Base-by-base conservation (phyloP, 1,284 basidiomycete species). In the Ganoderma lingzhi region DNA sequence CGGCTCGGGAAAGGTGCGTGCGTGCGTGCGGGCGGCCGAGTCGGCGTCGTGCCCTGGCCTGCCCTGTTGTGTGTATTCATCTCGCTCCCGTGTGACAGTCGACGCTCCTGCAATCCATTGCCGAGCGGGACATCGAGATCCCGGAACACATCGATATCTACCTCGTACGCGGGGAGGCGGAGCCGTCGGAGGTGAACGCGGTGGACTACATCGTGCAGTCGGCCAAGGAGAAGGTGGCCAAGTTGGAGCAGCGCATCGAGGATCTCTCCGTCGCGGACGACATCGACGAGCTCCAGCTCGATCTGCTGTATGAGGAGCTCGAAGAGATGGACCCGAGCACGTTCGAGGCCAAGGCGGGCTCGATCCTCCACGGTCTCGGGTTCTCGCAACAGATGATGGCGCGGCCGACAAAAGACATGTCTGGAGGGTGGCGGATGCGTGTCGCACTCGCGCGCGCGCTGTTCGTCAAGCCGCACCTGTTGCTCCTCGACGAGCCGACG, bases 351-450 rank as follows among this genome's bases (percentile, higher is more conserved):
- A 99, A 99, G 84, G 97, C 98, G 5, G 95, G 94, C 70, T 94
- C 94, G 76, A 98, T 99, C 78, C 88, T 99, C 41, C 95, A 98
- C 79, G 98, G 97, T 92, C 90, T 99, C 55, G 97, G 97, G 32
- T 99, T 99, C 86, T 88, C 87, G 68, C 88, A 89, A 78, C 80
- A 86, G 67, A 99, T 99, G 97, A 98, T 99, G 97, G 89, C 88
- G 80, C 96, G 95, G 82, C 94, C 97, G 17, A 99, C 97, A 65
- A 97, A 96, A 84, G 97, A 99, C 81, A 98, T 99, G 96, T 94
- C 91, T 77, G 97, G 97, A 89, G 97, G 97, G 78, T 99, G 97
- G 97, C 89, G 97, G 72, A 99, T 99, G 97, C 92, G 98, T 81
- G 97, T 99, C 70, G 95, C 98, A 17, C 92, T 99, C 63, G 97